Evolutionary conservation across 306 rosid species (phyloP).

Genomic region (Vachellia collinsii): DNA sequence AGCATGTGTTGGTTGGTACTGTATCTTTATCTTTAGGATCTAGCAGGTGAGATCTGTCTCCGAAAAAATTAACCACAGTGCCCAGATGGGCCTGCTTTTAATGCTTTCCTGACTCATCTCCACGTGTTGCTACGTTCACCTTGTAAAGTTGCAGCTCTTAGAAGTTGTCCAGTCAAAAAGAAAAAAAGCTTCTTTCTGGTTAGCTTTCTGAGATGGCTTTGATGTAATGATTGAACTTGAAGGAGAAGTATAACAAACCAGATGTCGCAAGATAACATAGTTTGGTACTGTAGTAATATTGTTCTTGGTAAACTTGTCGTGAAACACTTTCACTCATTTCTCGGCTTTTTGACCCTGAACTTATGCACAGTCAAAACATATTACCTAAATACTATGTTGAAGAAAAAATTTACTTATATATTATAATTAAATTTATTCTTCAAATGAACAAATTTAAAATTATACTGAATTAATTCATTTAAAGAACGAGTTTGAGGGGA

Average conservation of each 20-base stretch:
- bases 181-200: conserved; percentile 41
- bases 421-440: too few species aligned
- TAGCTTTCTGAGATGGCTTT: conserved; percentile 42
- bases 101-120: conserved; percentile 67
- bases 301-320: conserved; percentile 24
- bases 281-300: conserved; percentile 34
- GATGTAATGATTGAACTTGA: conserved; percentile 33
- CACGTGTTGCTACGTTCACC: conserved; percentile 51
- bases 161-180: conserved; percentile 33
- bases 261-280: conserved; percentile 31
- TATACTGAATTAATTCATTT: too few species aligned
- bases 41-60: conserved; percentile 46
- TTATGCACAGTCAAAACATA: too few species aligned
- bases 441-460: too few species aligned
- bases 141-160: conserved; percentile 42
- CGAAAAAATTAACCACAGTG: conserved; percentile 32
- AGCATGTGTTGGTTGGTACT: conserved; percentile 39
- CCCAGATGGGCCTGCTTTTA: not conserved
- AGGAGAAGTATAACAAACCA: conserved; percentile 37
- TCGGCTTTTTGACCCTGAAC: too few species aligned
- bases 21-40: conserved; percentile 30
- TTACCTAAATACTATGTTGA: too few species aligned
- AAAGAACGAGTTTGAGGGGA: too few species aligned
- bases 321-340: conserved; percentile 14
- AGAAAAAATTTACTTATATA: too few species aligned